Evolutionary conservation across 208 protist genomes (phyloP).

Genomic region (Histomonas meleagridis): DNA sequence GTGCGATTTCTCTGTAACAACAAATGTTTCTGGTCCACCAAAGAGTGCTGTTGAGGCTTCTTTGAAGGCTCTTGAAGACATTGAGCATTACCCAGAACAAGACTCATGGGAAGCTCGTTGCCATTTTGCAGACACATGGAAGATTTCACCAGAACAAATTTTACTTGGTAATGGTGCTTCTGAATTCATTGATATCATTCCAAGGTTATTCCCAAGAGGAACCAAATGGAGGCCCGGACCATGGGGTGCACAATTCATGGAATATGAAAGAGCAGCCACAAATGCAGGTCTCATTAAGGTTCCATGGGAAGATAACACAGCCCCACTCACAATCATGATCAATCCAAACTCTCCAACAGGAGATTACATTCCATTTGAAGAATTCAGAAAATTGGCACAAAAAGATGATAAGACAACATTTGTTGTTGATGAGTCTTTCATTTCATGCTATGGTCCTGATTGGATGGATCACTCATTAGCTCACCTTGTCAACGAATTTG

Average conservation of each 20-base stretch:
- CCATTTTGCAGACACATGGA: not conserved
- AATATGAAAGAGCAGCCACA: not conserved
- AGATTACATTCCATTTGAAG: conserved; percentile 29
- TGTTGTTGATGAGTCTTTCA: conserved; percentile 16
- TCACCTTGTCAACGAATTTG: not conserved
- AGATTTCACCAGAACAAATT: not conserved
- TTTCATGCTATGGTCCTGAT: not conserved
- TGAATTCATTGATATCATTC: conserved; percentile 19
- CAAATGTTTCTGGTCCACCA: not conserved
- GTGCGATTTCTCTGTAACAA: conserved; percentile 7
- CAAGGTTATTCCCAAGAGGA: not conserved
- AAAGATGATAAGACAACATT: not conserved
- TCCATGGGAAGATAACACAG: not conserved
- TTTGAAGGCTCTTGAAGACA: not conserved
- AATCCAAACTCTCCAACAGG: conserved; percentile 36
- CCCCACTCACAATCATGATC: not conserved
- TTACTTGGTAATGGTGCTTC: not conserved
- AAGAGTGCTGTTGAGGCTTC: not conserved
- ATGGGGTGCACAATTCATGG: not conserved
- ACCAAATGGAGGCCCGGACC: not conserved
- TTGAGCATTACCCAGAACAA: conserved; percentile 26
- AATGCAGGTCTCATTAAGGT: conserved; percentile 14
- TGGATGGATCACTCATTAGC: not conserved
- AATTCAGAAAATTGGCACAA: not conserved
- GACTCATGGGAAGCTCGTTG: not conserved